Conservation (phyloP, 1,284 basidiomycete genomes). For the Xerocomus nothofagi region DNA sequence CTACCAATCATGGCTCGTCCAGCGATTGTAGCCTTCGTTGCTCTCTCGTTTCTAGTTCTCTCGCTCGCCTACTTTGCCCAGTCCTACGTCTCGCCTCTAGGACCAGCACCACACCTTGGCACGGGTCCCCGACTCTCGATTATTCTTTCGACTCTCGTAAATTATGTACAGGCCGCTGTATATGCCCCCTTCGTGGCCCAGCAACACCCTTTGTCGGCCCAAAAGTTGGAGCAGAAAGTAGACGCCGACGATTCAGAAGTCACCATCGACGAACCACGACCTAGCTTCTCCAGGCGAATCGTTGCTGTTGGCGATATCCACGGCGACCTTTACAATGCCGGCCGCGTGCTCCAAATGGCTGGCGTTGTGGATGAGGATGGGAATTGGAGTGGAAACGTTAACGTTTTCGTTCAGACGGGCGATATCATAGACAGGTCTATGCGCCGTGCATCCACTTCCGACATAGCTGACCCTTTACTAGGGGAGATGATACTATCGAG, state of each 20-base stretch:
- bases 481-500: constrained; percentile 84
- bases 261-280: constrained; percentile 26
- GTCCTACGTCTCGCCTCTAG: constrained; percentile 34
- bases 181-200: constrained; percentile 22
- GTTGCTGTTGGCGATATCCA: constrained; percentile 72
- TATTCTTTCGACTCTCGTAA: constrained; percentile 28
- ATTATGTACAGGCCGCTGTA: constrained; percentile 24
- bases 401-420: constrained; percentile 89
- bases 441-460: background rate
- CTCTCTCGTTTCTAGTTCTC: constrained; percentile 29
- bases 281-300: constrained; percentile 40
- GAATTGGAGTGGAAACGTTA: constrained; percentile 76
- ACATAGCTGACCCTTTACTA: constrained; percentile 31
- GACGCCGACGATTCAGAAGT: constrained; percentile 14
- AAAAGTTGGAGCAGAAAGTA: constrained; percentile 4
- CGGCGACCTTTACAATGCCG: constrained; percentile 61
- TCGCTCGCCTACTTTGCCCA: constrained; percentile 34
- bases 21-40: constrained; percentile 20
- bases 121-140: constrained; percentile 22
- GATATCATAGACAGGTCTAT: constrained; percentile 86
- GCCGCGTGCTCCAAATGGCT: constrained; percentile 73
- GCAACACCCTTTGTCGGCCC: constrained; percentile 17
- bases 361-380: constrained; percentile 67
- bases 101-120: constrained; percentile 35
- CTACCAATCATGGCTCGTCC: constrained; percentile 27